Percentiles rank a stretch among this genome's conserved stretches.
phyloP scores from a whole-genome alignment of 441 rosid genomes.

The Croton laevigatus region DNA sequence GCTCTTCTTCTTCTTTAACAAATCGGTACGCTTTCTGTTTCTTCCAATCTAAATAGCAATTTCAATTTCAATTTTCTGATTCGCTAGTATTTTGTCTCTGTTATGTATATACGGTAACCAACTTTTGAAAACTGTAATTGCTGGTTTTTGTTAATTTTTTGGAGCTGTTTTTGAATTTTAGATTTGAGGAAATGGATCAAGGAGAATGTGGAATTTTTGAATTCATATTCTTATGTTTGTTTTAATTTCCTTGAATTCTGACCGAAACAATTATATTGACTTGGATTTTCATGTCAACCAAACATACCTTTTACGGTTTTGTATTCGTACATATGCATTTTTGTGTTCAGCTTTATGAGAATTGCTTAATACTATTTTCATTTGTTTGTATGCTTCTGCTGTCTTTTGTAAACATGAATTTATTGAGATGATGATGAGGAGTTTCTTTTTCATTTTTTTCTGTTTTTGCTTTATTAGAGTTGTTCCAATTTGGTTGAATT shows the following conservation, averaged over 20 bases:
- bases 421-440: too few relatives aligned
- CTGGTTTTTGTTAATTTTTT: neutral
- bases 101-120: neutral
- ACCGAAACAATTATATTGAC: too few relatives aligned
- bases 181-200: neutral
- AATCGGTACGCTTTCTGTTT: conserved; percentile 1
- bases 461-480: neutral
- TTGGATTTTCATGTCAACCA: neutral
- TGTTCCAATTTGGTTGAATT: neutral
- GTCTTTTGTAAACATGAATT: too few relatives aligned
- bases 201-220: neutral
- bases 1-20: neutral
- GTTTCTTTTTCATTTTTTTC: neutral
- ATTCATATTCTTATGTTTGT: neutral
- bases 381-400: neutral
- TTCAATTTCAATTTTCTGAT: neutral
- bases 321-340: neutral
- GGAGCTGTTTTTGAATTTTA: neutral
- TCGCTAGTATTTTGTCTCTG: neutral
- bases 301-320: neutral
- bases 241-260: neutral
- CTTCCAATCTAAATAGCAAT: neutral
- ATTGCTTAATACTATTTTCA: neutral
- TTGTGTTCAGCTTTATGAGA: neutral
- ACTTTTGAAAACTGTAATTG: conserved; percentile 11